These are phyloP conservation scores for Clarkia xantiana DNA, from an alignment of 345 rosid genomes.

Conservation along the genomic window DNA sequence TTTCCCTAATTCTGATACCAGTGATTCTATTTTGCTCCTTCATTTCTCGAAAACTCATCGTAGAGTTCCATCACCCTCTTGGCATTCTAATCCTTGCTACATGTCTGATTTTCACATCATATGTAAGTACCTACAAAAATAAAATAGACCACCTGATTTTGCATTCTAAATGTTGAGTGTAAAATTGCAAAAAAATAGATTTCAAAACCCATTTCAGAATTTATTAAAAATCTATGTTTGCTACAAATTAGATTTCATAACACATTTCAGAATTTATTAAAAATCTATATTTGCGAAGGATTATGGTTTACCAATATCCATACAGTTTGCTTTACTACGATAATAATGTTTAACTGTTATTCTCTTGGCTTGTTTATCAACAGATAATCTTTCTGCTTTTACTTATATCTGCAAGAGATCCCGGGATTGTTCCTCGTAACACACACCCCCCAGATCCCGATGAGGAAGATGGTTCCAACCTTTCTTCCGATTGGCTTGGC, in stretches of 20 bases:
- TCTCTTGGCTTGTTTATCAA: conserved; percentile 9
- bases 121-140: conserved; percentile 23
- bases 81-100: conserved; percentile 29
- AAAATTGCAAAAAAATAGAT: neutral
- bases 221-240: too few relatives aligned
- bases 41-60: conserved; percentile 36
- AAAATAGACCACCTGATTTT: neutral
- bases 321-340: too few relatives aligned
- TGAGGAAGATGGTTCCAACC: conserved; percentile 32
- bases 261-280: too few relatives aligned
- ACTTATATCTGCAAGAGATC: conserved; percentile 86
- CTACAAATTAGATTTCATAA: too few relatives aligned
- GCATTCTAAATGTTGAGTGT: neutral
- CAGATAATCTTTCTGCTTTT: conserved; percentile 67
- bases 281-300: too few relatives aligned
- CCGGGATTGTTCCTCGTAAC: conserved; percentile 86
- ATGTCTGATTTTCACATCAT: conserved; percentile 24
- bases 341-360: neutral
- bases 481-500: conserved; percentile 34
- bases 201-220: too few relatives aligned
- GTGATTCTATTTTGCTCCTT: conserved; percentile 56
- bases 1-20: conserved; percentile 49
- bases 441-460: conserved; percentile 62
- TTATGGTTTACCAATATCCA: too few relatives aligned
- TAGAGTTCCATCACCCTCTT: conserved; percentile 31